These are phyloP conservation scores for Aspergillus ostianus DNA, from an alignment of 495 filamentous ascomycete genomes.

Conservation along the genomic window DNA sequence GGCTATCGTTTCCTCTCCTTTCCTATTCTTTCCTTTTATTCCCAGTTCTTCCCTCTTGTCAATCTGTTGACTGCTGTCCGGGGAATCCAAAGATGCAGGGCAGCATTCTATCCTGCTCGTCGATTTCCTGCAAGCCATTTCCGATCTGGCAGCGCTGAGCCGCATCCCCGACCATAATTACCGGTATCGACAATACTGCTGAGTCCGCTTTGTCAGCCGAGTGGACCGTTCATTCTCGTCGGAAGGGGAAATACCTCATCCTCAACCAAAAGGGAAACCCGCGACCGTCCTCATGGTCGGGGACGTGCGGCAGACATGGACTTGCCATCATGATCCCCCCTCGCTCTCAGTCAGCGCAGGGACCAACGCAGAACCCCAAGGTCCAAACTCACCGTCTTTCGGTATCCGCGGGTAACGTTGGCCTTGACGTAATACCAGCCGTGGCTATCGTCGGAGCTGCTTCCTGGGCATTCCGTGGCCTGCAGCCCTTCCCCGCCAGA, in stretches of 20 bases:
- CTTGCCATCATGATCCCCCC: not conserved
- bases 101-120: too few species aligned
- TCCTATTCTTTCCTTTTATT: too few species aligned
- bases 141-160: not conserved
- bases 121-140: too few species aligned
- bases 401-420: slow-evolving; percentile 22
- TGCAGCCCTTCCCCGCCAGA: not conserved
- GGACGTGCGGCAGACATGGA: not conserved
- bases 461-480: not conserved
- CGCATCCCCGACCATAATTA: too few species aligned
- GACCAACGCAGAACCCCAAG: not conserved
- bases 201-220: not conserved
- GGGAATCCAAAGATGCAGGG: too few species aligned
- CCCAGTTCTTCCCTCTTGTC: too few species aligned
- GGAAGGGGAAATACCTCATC: not conserved
- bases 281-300: too few species aligned
- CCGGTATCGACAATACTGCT: not conserved
- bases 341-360: not conserved
- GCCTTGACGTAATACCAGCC: slow-evolving; percentile 6
- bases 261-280: too few species aligned
- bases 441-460: slow-evolving; percentile 13
- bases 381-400: not conserved
- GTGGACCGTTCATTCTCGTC: not conserved
- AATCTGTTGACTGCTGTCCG: too few species aligned
- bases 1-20: slow-evolving; percentile 10